Evolutionary conservation across 202 grass and related monocot species (phyloP).

Genomic region (Carex sylvatica): DNA sequence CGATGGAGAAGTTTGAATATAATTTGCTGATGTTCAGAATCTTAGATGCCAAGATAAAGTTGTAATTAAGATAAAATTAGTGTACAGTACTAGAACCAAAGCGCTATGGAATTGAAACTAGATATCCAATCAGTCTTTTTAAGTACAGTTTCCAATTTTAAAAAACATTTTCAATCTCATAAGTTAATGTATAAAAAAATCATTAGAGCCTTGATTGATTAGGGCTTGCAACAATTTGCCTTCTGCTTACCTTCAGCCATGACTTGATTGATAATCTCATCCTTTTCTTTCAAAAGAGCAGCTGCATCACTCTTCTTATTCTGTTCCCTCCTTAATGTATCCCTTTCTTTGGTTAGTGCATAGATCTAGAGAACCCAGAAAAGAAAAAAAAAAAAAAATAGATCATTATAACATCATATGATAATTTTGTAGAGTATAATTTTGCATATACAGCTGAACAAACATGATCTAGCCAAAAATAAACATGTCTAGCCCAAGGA

Average conservation of each 20-base stretch:
- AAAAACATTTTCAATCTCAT: neutral
- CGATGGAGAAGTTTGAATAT: neutral
- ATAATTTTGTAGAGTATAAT: neutral
- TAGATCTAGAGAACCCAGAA: slow-evolving; percentile 63
- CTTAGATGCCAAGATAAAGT: neutral
- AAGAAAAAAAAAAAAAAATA: slow-evolving; percentile 18
- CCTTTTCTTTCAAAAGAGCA: slow-evolving; percentile 99
- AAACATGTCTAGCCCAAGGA: neutral
- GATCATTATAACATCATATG: neutral
- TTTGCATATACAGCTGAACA: neutral
- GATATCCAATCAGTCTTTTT: neutral
- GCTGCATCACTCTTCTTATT: slow-evolving; percentile 89
- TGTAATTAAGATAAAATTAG: neutral
- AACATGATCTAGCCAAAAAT: neutral
- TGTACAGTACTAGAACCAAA: neutral
- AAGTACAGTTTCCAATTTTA: neutral
- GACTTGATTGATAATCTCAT: slow-evolving; percentile 99
- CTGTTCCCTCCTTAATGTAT: slow-evolving; percentile 97
- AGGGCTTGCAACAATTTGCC: neutral
- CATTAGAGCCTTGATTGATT: neutral
- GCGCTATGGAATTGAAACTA: neutral
- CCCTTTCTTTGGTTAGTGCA: slow-evolving; percentile 88
- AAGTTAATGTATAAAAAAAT: neutral
- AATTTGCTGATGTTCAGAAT: slow-evolving; percentile 2
- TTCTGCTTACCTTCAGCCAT: slow-evolving; percentile 95